Conservation (phyloP, 2,329 filamentous ascomycete species). For the Aspergillus melleus region DNA sequence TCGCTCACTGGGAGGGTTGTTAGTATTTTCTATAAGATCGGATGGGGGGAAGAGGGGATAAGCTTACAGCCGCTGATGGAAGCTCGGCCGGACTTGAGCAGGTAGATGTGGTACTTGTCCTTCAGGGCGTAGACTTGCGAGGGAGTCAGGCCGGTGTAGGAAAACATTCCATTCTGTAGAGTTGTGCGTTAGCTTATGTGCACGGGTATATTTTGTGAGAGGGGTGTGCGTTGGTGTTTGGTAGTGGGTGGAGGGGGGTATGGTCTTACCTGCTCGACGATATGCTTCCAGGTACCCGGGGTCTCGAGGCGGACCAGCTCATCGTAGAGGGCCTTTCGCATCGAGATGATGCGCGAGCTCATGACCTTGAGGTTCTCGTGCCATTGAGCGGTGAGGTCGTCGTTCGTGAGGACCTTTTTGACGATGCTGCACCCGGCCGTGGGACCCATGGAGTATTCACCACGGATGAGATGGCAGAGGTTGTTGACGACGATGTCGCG, state of each 20-base stretch:
- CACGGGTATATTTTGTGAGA: too few species aligned
- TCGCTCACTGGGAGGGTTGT: conserved; percentile 32
- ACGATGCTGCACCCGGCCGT: conserved; percentile 87
- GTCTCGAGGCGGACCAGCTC: conserved; percentile 83
- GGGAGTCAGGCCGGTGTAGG: conserved; percentile 60
- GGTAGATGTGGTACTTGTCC: conserved; percentile 46
- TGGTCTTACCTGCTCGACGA: conserved; percentile 79
- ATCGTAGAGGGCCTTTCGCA: conserved; percentile 75
- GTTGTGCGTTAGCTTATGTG: background rate
- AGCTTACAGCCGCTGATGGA: conserved; percentile 43
- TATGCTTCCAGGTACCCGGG: conserved; percentile 95
- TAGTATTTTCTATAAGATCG: conserved; percentile 3
- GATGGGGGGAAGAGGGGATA: too few species aligned
- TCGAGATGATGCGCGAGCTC: conserved; percentile 89
- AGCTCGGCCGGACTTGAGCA: conserved; percentile 41
- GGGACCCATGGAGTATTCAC: conserved; percentile 57
- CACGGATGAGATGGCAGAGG: conserved; percentile 41
- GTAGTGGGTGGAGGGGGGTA: background rate
- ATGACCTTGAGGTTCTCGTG: conserved; percentile 85
- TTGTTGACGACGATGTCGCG: conserved; percentile 38
- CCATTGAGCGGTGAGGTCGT: conserved; percentile 80
- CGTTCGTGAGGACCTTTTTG: conserved; percentile 75
- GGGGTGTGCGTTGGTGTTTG: too few species aligned
- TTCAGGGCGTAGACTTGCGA: conserved; percentile 45
- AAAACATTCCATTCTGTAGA: conserved; percentile 76